Evolutionary conservation across 169 alveolate genomes (phyloP), one percentile per base, ranked within the genome.

Genomic region (Plasmodium cynomolgi): DNA sequence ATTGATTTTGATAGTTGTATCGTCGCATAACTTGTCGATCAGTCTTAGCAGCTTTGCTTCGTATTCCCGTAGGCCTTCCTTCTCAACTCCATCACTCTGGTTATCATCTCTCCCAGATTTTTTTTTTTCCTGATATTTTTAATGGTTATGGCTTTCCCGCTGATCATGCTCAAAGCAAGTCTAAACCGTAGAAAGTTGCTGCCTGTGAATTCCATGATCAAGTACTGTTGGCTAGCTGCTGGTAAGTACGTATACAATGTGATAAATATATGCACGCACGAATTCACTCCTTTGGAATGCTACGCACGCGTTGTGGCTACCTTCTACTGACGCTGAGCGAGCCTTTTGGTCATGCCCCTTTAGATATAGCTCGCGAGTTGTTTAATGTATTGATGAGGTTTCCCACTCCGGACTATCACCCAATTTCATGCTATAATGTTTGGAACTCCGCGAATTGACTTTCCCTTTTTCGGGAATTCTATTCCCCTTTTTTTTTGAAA

Each of bases 91-190:
- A 26, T 17, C 34, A 41, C 84, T 31, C n/a, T 81, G 62, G 29
- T 33, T n/a, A 83, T 71, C 26, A 33, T 20, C 56, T 88, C 26
- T 86, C 29, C 73, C 72, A 5, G 26, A 77, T 79, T 50, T 75
- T 58, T 31, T 90, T 2, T 91, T 1, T 47, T 82, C 68, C 95
- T 41, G 5, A 91, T 91, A 41, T 82, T 81, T 56, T 91, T 91
- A 47, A 91, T 91, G 54, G 92, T 91, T 17, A 91, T 81, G 26
- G 92, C 73, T 81, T 91, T 91, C 50, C 95, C 95, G 41, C 95
- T 91, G 33, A 91, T 91, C 47, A 91, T 26, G 44, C 95, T 91
- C 79, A 91, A 81, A 9, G 95, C 95, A 4, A 91, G 47, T 54
- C 95, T 29, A 26, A 82, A 41, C n/a, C 95, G 91, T 26, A 91